These are phyloP conservation scores for Trypanosoma vivax DNA, from an alignment of 208 protist genomes.

Conservation along the genomic window DNA sequence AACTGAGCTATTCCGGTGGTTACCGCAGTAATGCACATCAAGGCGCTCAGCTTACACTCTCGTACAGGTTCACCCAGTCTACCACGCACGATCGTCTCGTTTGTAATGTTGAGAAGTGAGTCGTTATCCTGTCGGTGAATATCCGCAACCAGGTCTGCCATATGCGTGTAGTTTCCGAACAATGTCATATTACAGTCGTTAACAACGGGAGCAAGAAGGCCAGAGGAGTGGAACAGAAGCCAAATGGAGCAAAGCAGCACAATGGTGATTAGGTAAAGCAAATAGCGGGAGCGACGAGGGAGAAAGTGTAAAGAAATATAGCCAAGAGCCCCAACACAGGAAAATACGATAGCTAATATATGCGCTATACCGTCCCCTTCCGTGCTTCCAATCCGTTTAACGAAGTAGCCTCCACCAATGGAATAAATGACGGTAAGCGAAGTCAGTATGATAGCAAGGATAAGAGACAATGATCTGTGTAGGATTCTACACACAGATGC, in stretches of 20 bases:
- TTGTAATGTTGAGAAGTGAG: no score
- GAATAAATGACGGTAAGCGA: constrained; percentile 47
- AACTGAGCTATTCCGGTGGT: constrained; percentile 53
- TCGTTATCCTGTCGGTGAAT: no score
- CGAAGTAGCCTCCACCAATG: constrained; percentile 44
- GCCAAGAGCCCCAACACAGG: constrained; percentile 37
- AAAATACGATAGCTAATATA: constrained; percentile 62
- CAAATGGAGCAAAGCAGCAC: constrained; percentile 55
- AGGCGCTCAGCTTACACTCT: constrained; percentile 33
- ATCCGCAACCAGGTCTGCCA: constrained; percentile 18
- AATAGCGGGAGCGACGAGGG: constrained; percentile 64
- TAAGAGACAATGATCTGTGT: not conserved
- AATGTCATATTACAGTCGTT: constrained; percentile 44
- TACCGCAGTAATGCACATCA: constrained; percentile 54
- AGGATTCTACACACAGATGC: not conserved
- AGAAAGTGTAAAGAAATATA: constrained; percentile 79
- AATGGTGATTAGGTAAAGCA: constrained; percentile 69
- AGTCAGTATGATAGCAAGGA: not conserved
- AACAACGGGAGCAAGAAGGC: constrained; percentile 47
- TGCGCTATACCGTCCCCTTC: constrained; percentile 56
- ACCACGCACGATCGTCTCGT: constrained; percentile 29
- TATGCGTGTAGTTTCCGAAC: constrained; percentile 16
- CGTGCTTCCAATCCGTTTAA: constrained; percentile 47
- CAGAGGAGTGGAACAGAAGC: constrained; percentile 57
- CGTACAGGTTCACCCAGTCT: constrained; percentile 42